phyloP scores from a whole-genome alignment of 805 yeast genomes.

The Yueomyces sp. region DNA sequence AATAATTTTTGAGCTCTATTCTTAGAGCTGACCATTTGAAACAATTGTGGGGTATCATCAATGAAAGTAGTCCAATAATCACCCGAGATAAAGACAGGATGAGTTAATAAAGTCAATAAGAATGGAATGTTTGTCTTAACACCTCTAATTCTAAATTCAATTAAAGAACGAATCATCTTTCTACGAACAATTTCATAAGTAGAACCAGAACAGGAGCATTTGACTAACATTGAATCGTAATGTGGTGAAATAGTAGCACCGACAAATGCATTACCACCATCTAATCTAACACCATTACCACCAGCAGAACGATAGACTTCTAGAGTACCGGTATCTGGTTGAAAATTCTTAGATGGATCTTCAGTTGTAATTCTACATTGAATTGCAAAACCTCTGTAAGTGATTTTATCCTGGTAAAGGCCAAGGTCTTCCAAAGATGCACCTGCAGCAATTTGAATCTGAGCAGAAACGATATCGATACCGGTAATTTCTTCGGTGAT shows the following conservation, averaged over 20 bases:
- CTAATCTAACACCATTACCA: conserved; percentile 98
- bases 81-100: conserved; percentile 76
- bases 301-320: conserved; percentile 98
- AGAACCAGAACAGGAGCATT: conserved; percentile 94
- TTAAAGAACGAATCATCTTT: conserved; percentile 92
- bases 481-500: conserved; percentile 98
- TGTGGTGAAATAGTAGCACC: conserved; percentile 95
- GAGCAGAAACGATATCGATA: conserved; percentile 94
- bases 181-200: conserved; percentile 94
- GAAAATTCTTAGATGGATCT: conserved; percentile 92
- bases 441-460: conserved; percentile 97
- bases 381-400: conserved; percentile 94
- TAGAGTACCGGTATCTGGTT: conserved; percentile 96
- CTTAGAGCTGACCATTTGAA: conserved; percentile 87
- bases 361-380: conserved; percentile 99
- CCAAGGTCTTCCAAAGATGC: conserved; percentile 89
- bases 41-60: conserved; percentile 93
- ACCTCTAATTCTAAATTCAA: conserved; percentile 97
- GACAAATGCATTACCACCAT: conserved; percentile 97
- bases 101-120: conserved; percentile 78
- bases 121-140: conserved; percentile 98
- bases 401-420: conserved; percentile 82
- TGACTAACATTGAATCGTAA: conserved; percentile 96
- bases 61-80: conserved; percentile 97
- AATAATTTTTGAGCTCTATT: conserved; percentile 93